A percentile compares a stretch with the other conserved stretches of the same genome.
These are phyloP conservation scores for Kwoniella bestiolae DNA, from an alignment of 768 basidiomycete genomes.

Conservation along the genomic window DNA sequence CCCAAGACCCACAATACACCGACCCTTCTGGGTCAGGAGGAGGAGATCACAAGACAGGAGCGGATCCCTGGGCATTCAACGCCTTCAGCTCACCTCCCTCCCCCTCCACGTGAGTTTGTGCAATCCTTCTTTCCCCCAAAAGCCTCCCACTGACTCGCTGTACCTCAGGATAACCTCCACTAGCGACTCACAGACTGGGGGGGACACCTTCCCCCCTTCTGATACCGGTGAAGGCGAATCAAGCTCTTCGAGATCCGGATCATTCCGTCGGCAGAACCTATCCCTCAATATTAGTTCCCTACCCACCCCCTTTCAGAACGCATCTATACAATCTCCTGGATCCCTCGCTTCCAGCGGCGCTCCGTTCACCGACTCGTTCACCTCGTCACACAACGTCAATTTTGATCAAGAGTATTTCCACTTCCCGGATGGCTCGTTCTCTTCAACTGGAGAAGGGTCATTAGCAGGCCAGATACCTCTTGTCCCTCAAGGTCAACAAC, in stretches of 20 bases:
- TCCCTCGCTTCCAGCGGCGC: constrained; percentile 36
- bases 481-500: constrained; percentile 15
- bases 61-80: constrained; percentile 26
- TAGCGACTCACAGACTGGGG: constrained; percentile 44
- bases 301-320: constrained; percentile 24
- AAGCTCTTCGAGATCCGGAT: constrained; percentile 35
- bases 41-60: constrained; percentile 16
- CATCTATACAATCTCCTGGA: constrained; percentile 32
- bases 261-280: constrained; percentile 42
- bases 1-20: constrained; percentile 2
- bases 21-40: constrained; percentile 21
- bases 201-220: constrained; percentile 46
- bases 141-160: neutral
- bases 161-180: constrained; percentile 36
- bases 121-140: neutral
- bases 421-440: constrained; percentile 35
- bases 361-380: constrained; percentile 44
- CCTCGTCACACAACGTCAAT: constrained; percentile 27
- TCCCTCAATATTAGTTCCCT: constrained; percentile 42
- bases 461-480: constrained; percentile 15
- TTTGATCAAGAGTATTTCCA: constrained; percentile 46
- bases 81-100: constrained; percentile 43
- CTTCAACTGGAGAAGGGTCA: constrained; percentile 32
- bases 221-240: constrained; percentile 31
- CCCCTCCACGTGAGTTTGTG: constrained; percentile 49